Evolutionary conservation across 1,139 yeast species (phyloP).

Genomic region (Pneumocystis jirovecii): DNA sequence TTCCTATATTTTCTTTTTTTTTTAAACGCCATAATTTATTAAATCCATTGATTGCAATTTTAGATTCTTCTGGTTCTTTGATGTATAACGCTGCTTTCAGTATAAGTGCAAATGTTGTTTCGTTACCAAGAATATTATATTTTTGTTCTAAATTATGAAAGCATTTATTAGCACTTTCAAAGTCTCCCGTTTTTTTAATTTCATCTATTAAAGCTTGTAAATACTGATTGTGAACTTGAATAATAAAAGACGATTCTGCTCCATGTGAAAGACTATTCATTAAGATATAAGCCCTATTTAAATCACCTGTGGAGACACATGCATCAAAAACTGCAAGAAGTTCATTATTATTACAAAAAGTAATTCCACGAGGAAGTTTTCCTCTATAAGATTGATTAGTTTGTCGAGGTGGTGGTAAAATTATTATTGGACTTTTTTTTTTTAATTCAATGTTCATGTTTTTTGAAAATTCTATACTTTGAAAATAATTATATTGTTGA

Average conservation of each 20-base stretch:
- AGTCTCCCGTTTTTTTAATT: conserved; percentile 22
- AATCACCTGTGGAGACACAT: conserved; percentile 52
- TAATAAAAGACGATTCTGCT: conserved; percentile 25
- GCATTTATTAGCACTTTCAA: conserved; percentile 20
- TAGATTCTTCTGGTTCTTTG: conserved; percentile 12
- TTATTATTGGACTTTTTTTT: conserved; percentile 16
- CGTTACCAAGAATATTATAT: conserved; percentile 21
- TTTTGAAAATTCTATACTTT: background rate
- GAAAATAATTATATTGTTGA: background rate
- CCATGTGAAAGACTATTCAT: conserved; percentile 16
- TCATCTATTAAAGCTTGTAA: conserved; percentile 31
- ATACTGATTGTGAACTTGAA: conserved; percentile 37
- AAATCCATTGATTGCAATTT: conserved; percentile 10
- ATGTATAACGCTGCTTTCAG: conserved; percentile 8
- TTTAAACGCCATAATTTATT: conserved; percentile 5
- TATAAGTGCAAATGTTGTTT: conserved; percentile 5
- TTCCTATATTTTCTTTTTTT: conserved; percentile 15
- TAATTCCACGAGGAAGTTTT: conserved; percentile 16
- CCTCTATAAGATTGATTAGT: conserved; percentile 17
- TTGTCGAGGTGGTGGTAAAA: conserved; percentile 19
- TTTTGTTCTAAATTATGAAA: conserved; percentile 18
- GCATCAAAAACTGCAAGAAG: conserved; percentile 45
- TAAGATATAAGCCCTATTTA: conserved; percentile 42
- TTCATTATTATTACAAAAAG: conserved; percentile 3
- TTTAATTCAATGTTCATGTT: background rate